phyloP scores from a whole-genome alignment of 345 rosid genomes.

The Lumnitzera racemosa region DNA sequence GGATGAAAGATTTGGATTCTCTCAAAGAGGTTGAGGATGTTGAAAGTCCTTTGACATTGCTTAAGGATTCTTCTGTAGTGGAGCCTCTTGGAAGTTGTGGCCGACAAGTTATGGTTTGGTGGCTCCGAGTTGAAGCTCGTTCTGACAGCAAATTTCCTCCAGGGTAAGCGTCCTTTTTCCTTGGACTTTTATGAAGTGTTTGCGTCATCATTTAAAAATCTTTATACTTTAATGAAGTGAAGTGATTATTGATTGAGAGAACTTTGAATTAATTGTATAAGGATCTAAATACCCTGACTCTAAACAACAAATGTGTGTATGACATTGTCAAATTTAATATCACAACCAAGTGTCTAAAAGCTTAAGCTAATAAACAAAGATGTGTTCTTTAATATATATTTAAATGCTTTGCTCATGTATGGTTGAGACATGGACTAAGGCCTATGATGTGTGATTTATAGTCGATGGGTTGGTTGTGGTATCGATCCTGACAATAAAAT shows the following conservation, averaged over 20 bases:
- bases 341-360: too few relatives aligned
- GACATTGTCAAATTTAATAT: too few relatives aligned
- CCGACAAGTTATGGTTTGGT: constrained; percentile 83
- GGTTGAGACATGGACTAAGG: too few relatives aligned
- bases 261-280: too few relatives aligned
- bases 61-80: constrained; percentile 62
- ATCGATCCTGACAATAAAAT: too few relatives aligned
- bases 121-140: constrained; percentile 99
- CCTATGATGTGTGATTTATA: too few relatives aligned
- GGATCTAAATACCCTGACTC: too few relatives aligned
- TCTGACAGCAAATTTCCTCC: constrained; percentile 98
- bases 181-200: not conserved
- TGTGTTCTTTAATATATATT: too few relatives aligned
- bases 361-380: too few relatives aligned
- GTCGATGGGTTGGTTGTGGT: too few relatives aligned
- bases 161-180: constrained; percentile 42
- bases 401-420: too few relatives aligned
- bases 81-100: constrained; percentile 98
- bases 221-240: not conserved
- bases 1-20: constrained; percentile 65
- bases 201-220: not conserved
- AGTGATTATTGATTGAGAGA: not conserved
- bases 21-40: constrained; percentile 33
- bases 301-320: too few relatives aligned
- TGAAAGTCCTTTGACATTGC: constrained; percentile 70